phyloP scores from a whole-genome alignment of 768 basidiomycete species.

The Termitomyces bulborhizus region DNA sequence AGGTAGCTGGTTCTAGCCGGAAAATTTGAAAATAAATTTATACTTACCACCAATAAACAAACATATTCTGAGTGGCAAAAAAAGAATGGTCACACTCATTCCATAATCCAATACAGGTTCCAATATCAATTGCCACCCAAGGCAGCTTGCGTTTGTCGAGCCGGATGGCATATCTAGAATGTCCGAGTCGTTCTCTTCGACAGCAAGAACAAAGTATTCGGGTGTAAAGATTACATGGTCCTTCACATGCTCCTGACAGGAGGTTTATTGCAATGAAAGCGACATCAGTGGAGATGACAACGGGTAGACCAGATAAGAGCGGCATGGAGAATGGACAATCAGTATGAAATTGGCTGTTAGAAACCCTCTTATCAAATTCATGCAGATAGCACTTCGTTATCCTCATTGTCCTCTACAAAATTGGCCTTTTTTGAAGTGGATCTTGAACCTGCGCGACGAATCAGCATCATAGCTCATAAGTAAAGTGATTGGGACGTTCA shows the following conservation, averaged over 20 bases:
- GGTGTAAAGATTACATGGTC: slow-evolving; percentile 70
- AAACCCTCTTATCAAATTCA: slow-evolving; percentile 69
- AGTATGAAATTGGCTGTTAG: neutral
- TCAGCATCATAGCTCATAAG: neutral
- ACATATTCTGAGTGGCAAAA: slow-evolving; percentile 93
- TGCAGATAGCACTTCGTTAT: slow-evolving; percentile 87
- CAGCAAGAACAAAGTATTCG: slow-evolving; percentile 85
- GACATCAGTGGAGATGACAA: too few species aligned
- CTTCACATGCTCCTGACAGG: slow-evolving; percentile 79
- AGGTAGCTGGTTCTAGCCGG: too few species aligned
- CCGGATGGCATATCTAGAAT: slow-evolving; percentile 99
- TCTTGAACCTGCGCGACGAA: slow-evolving; percentile 58
- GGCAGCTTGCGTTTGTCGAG: slow-evolving; percentile 83
- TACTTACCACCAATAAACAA: slow-evolving; percentile 84
- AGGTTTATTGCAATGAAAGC: too few species aligned
- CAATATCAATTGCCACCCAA: slow-evolving; percentile 74
- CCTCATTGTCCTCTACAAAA: slow-evolving; percentile 87
- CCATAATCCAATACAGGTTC: slow-evolving; percentile 74
- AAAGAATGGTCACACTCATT: slow-evolving; percentile 75
- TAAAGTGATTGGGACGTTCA: slow-evolving; percentile 40
- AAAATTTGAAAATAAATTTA: too few species aligned
- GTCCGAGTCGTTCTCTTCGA: slow-evolving; percentile 82
- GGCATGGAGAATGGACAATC: neutral
- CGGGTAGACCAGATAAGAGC: slow-evolving; percentile 20
- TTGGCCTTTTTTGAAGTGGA: slow-evolving; percentile 87